Evolutionary conservation across 179 eudicot genomes (phyloP), one percentile per base, ranked within the genome.

Genomic region (Beta macrorhiza): DNA sequence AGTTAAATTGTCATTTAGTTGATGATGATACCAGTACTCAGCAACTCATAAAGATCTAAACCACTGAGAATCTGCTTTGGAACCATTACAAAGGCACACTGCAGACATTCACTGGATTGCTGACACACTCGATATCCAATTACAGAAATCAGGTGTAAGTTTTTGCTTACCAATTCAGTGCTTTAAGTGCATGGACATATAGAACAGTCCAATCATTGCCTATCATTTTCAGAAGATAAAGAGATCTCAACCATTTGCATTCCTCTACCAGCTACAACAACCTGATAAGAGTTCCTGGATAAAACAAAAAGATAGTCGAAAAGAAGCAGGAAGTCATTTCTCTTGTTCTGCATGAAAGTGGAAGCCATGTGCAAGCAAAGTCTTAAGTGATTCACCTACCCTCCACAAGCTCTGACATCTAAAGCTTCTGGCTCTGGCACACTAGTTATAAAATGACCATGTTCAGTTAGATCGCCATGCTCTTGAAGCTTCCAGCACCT

Each of bases 351-450:
- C 5, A 61, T 56, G n/a, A 63, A 70, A 68, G 52, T 37, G n/a
- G 62, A 65, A 79, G 81, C 72, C 14, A 78, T 52, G 53, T 16
- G 25, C 19, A 71, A 12, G 45, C 15, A 44, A 62, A 13, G 22
- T 37, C 12, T 15, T 51, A 37, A 72, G 17, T 56, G 76, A 71
- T 78, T 78, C 32, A 77, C 85, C 78, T 83, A 92, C 98, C 90
- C 88, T 82, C 86, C 91, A 86, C 90, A 85, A 49, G 83, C 87
- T 83, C 82, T 88, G 73, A 91, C 98, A 88, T 94, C 97, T 84
- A 96, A 81, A 52, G 99, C 88, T 91, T 96, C 99, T 20, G 99
- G 99, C 90, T 96, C 99, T 67, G 99, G 98, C 81, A 96, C 99
- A 77, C 95, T 92, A 58, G 89, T 83, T 51, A 94, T 84, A 65